Percentiles rank a stretch among this genome's conserved stretches.
These are phyloP conservation scores for Arachis stenosperma DNA, from an alignment of 306 rosid genomes.

Conservation along the genomic window DNA sequence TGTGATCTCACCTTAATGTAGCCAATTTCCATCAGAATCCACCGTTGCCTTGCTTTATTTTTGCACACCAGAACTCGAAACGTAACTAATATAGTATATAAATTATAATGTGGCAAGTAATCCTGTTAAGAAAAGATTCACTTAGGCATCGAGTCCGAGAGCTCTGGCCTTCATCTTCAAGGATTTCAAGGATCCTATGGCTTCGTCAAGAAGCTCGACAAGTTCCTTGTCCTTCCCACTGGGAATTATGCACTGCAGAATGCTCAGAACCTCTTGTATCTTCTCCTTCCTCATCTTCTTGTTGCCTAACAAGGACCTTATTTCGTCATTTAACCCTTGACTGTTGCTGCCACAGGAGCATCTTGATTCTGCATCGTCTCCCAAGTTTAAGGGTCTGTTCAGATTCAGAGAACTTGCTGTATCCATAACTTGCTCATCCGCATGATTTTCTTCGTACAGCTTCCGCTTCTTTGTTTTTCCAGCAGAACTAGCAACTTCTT, in stretches of 20 bases:
- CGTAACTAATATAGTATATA: constrained; percentile 28
- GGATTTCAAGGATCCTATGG: constrained; percentile 75
- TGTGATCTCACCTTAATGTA: background rate
- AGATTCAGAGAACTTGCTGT: constrained; percentile 65
- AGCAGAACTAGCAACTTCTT: constrained; percentile 71
- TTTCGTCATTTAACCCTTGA: constrained; percentile 43
- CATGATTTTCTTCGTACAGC: constrained; percentile 45
- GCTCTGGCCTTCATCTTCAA: constrained; percentile 67
- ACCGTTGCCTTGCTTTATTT: constrained; percentile 49
- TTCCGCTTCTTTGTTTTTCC: constrained; percentile 71
- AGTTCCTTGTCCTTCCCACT: constrained; percentile 74
- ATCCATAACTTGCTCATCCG: constrained; percentile 52
- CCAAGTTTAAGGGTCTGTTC: constrained; percentile 42
- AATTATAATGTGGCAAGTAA: background rate
- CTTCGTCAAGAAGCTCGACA: constrained; percentile 77
- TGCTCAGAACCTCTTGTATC: constrained; percentile 67
- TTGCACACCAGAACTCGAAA: constrained; percentile 35
- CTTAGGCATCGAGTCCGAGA: constrained; percentile 62
- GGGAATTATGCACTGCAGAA: constrained; percentile 80
- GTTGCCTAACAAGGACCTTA: constrained; percentile 42
- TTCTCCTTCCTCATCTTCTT: constrained; percentile 75
- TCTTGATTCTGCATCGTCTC: constrained; percentile 73
- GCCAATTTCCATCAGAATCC: background rate
- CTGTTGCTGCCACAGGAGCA: constrained; percentile 52
- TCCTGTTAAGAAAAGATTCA: background rate